A percentile compares a stretch with the other conserved stretches of the same genome.
Conservation (phyloP, 345 rosid species). For the Linum tenue region DNA sequence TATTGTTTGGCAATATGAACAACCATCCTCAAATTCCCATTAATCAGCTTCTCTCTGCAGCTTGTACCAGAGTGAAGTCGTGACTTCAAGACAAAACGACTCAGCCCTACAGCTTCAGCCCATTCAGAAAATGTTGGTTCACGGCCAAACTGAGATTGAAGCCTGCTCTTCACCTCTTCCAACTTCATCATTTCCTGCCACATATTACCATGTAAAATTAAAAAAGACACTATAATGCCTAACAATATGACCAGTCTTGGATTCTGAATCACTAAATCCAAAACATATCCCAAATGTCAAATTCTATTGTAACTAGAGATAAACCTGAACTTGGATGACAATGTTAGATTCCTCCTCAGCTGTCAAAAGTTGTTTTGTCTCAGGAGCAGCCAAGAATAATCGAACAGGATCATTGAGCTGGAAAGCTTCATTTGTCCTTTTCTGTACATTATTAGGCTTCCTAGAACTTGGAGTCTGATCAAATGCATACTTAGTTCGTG, state of each 20-base stretch:
- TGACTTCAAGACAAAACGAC: conserved; percentile 44
- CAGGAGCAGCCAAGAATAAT: conserved; percentile 70
- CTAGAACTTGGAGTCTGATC: conserved; percentile 29
- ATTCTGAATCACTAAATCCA: background rate
- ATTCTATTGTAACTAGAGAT: conserved; percentile 4
- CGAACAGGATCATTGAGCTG: conserved; percentile 61
- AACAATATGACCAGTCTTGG: background rate
- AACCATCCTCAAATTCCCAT: conserved; percentile 70
- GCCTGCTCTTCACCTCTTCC: conserved; percentile 53
- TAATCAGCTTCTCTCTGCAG: conserved; percentile 59
- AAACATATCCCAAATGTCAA: background rate
- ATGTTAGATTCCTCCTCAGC: conserved; percentile 63
- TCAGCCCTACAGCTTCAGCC: conserved; percentile 64
- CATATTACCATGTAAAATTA: conserved; percentile 14
- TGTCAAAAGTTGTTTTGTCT: conserved; percentile 68
- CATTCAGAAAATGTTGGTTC: conserved; percentile 74
- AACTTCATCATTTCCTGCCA: conserved; percentile 51
- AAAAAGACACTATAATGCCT: conserved; percentile 6
- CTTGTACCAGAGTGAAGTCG: conserved; percentile 52
- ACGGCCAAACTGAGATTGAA: conserved; percentile 58
- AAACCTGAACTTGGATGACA: conserved; percentile 63
- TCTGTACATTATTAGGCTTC: conserved; percentile 27
- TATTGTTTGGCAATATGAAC: conserved; percentile 78
- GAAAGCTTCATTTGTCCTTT: conserved; percentile 33
- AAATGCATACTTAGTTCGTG: conserved; percentile 29